Base-by-base conservation (phyloP, 768 basidiomycete species). In the Leccinum longicurvipes region DNA sequence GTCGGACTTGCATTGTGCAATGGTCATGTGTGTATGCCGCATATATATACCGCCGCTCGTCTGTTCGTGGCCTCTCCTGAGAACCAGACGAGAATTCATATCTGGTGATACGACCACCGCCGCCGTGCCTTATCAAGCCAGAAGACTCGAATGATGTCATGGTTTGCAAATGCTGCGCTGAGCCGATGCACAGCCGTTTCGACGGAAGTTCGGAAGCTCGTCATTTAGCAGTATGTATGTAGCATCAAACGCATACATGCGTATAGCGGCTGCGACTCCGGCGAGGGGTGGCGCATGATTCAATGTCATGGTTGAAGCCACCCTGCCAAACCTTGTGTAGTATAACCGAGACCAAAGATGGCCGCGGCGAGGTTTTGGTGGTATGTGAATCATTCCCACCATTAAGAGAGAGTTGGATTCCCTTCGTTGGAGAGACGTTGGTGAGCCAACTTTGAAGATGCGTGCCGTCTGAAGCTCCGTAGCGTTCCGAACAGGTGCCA, bases 101-200 rank as follows among this genome's bases (percentile, higher is more conserved):
- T n/a, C n/a, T n/a, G n/a, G n/a, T n/a, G n/a, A n/a, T n/a, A n/a
- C n/a, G n/a, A n/a, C n/a, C n/a, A n/a, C n/a, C n/a, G n/a, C n/a
- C n/a, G n/a, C n/a, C n/a, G n/a, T n/a, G 15, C 34, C 17, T n/a
- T 36, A 17, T 36, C 34, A 36, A 36, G 34, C 34, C 34, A 31
- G 2, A 31, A 12, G 31, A 12, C 31, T 17, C 25, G n/a, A 24
- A 46, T 60, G 53, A 57, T 60, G 50, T 36, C 59, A 61, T 51
- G 24, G 19, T 42, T 27, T 23, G 25, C 31, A 14, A 31, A 32
- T 32, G 25, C 31, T n/a, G 24, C 24, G 49, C 48, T 14, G 6
- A 25, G 21, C 31, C 23, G 11, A 29, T 32, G 25, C 17, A 45
- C 27, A 46, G 24, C 17, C 10, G 17, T 25, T 24, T 24, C 23